phyloP scores from a whole-genome alignment of 208 protist species.

The Trichomonas vaginalis region DNA sequence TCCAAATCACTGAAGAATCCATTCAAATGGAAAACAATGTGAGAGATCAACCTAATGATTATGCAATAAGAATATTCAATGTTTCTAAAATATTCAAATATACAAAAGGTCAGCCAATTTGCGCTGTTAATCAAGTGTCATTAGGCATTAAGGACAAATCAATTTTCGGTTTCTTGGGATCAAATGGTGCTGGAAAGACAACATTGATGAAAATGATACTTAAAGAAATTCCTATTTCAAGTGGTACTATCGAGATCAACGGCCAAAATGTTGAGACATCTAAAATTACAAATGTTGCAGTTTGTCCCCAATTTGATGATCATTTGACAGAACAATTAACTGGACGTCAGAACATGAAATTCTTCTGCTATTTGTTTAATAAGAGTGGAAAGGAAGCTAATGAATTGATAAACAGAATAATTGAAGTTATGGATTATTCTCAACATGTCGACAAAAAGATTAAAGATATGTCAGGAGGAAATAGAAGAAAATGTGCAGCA shows the following conservation, averaged over 20 bases:
- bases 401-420: not conserved
- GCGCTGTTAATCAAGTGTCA: not conserved
- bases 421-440: not conserved
- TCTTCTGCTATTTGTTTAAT: not conserved
- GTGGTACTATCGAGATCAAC: constrained; percentile 10
- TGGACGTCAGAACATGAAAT: not conserved
- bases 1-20: too few relatives aligned
- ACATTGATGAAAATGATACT: constrained; percentile 32
- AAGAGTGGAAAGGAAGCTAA: not conserved
- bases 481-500: not conserved
- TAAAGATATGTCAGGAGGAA: not conserved
- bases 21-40: too few relatives aligned
- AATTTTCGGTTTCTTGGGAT: constrained; percentile 28
- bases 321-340: not conserved
- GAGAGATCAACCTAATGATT: too few relatives aligned
- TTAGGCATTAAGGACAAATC: not conserved
- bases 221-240: not conserved
- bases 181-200: constrained; percentile 35
- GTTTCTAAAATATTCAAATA: not conserved
- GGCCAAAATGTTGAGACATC: not conserved
- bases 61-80: not conserved
- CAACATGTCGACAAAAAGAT: not conserved
- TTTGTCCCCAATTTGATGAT: not conserved
- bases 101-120: not conserved
- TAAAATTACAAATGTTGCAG: not conserved